phyloP scores from a whole-genome alignment of 768 basidiomycete species.

The Basidioascus undulatus region DNA sequence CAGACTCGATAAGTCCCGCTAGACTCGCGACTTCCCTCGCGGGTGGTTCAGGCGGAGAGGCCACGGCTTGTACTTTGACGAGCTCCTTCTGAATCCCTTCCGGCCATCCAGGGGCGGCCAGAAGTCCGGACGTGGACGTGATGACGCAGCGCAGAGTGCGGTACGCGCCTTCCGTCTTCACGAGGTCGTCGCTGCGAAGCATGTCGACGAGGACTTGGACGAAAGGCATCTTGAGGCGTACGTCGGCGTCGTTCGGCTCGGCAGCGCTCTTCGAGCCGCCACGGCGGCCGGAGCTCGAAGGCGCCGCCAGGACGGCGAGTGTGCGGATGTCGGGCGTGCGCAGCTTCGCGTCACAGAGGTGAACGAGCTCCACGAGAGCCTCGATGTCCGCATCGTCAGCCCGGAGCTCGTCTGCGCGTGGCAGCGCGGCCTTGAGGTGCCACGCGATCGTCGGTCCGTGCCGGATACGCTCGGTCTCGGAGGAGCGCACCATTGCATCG shows the following conservation, averaged over 20 bases:
- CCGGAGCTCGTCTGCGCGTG: conserved; percentile 28
- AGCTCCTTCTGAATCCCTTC: conserved; percentile 1
- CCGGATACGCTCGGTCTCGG: no score
- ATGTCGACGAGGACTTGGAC: conserved; percentile 31
- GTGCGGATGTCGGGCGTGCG: no score
- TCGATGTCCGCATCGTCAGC: conserved; percentile 44
- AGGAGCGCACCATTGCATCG: no score
- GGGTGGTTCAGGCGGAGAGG: not conserved
- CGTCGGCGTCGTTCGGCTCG: not conserved
- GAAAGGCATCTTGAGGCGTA: conserved; percentile 16
- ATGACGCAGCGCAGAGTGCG: conserved; percentile 29
- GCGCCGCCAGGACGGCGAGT: no score
- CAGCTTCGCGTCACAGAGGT: no score
- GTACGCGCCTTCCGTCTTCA: conserved; percentile 35
- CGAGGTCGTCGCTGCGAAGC: conserved; percentile 29
- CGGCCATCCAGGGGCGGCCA: not conserved
- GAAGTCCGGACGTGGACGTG: not conserved
- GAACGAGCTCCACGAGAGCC: conserved; percentile 44
- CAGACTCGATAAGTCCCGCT: not conserved
- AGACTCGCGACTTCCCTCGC: not conserved
- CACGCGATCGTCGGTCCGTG: conserved; percentile 49
- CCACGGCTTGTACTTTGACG: not conserved
- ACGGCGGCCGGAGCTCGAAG: no score
- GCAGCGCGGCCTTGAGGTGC: conserved; percentile 58
- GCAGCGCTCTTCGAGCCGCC: no score